Base-by-base conservation (phyloP, 1,139 yeast species). In the Candida albicans region DNA sequence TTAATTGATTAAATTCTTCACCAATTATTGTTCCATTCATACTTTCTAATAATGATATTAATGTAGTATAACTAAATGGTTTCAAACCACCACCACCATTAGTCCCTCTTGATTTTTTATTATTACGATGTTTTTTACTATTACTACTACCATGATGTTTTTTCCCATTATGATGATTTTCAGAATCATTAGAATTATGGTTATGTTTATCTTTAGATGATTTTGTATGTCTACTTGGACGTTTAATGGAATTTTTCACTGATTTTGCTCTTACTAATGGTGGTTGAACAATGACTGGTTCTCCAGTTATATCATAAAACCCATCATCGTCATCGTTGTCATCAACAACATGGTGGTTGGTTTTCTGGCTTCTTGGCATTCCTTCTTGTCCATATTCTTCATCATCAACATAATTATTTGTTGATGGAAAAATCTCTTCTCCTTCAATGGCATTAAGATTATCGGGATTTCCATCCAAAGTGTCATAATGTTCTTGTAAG, bases 1-100 rank as follows among this genome's bases (percentile, higher is more conserved):
- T 87, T 48, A 90, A 67, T 45, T 80, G 81, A 40, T 83, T 81
- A 57, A 90, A 86, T 53, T 87, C 95, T 54, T 83, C 81, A 3
- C 84, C 84, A 38, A 79, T 77, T 4, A 79, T 72, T 2, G 82
- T 77, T 6, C 84, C 84, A 55, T 82, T 84, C 42, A 84, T 81
- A 43, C 84, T 81, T 52, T 79, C 82, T 40, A 82, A 62, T 37
- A 83, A 64, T 42, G 77, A 76, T 8, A 82, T 77, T 40, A 82
- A 64, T 0, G 87, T 81, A 39, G 75, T 75, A 52, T 80, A 77
- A 8, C 82, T 77, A 51, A 82, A 81, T 4, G 85, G 82, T 46
- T 70, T 68, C 41, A 76, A 61, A 30, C 53, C 59, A 13, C 6
- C 9, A 22, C 8, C 31, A 33, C 28, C 29, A 9, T 4, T 4